A percentile compares a stretch with the other conserved stretches of the same genome.
Evolutionary conservation across 345 rosid species (phyloP).

Genomic region (Bruguiera gymnorhiza): DNA sequence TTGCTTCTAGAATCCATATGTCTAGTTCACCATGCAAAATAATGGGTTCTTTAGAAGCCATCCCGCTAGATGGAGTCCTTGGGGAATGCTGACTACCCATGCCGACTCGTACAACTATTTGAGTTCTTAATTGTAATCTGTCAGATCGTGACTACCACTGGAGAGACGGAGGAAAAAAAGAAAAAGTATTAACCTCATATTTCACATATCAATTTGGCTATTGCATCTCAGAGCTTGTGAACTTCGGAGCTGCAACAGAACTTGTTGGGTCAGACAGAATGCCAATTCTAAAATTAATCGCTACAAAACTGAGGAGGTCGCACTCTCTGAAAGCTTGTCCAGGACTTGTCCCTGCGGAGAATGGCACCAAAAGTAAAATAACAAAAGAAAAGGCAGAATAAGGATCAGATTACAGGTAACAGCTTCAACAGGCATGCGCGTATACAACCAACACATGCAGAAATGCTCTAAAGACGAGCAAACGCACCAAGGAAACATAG

Average conservation of each 20-base stretch:
- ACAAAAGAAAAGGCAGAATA: not conserved
- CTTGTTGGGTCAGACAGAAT: not conserved
- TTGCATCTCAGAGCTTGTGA: conserved; percentile 15
- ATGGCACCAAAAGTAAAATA: not conserved
- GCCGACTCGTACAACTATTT: conserved; percentile 6
- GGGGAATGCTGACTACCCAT: conserved; percentile 22
- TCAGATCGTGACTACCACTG: not conserved
- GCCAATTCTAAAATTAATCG: not conserved
- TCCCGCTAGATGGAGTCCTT: conserved; percentile 1
- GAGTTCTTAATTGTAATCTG: conserved; percentile 2
- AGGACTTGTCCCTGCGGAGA: conserved; percentile 20
- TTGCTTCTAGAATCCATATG: conserved; percentile 57
- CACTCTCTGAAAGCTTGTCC: conserved; percentile 18
- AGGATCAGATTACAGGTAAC: not conserved
- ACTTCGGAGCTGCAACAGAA: conserved; percentile 5
- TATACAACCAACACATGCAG: not conserved
- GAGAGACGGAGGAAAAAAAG: not conserved
- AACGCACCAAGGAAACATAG: not conserved
- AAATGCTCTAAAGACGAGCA: not conserved
- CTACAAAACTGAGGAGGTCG: not conserved
- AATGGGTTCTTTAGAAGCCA: conserved; percentile 22
- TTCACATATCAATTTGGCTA: not conserved
- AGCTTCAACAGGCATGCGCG: not conserved
- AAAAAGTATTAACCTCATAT: not conserved
- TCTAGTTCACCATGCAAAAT: conserved; percentile 63